Percentiles rank a stretch among this genome's conserved stretches.
phyloP scores from a whole-genome alignment of 2,329 filamentous ascomycete genomes.

The Colletotrichum graminicola region DNA sequence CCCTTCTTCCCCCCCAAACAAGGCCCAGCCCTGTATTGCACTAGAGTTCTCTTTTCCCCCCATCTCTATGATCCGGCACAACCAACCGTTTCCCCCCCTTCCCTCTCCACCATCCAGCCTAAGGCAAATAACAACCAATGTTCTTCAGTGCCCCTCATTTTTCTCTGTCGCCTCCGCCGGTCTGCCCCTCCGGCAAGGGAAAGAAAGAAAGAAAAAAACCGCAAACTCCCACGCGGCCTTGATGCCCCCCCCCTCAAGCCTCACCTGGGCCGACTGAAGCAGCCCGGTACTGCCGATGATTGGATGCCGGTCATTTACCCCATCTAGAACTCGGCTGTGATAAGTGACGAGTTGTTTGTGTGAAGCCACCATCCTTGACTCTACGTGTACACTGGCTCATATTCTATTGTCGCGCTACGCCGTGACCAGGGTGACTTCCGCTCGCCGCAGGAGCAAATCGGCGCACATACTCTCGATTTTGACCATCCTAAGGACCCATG shows the following conservation, averaged over 20 bases:
- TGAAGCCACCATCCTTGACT: constrained; percentile 30
- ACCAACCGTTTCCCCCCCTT: not conserved
- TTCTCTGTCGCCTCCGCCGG: constrained; percentile 9
- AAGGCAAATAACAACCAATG: constrained; percentile 1
- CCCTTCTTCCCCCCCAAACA: not conserved
- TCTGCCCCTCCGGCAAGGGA: constrained; percentile 17
- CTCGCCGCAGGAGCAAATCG: constrained; percentile 37
- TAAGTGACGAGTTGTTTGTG: constrained; percentile 20
- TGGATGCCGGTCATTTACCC: constrained; percentile 15
- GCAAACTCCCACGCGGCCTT: constrained; percentile 26
- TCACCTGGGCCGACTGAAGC: constrained; percentile 27
- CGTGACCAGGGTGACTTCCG: constrained; percentile 18
- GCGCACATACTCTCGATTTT: constrained; percentile 27
- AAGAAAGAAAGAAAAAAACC: not conserved
- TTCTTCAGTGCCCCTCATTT: constrained; percentile 22
- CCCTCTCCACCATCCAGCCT: constrained; percentile 4
- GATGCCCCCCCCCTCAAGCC: constrained; percentile 2
- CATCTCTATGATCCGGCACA: constrained; percentile 1
- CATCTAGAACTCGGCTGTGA: constrained; percentile 28
- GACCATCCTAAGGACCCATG: constrained; percentile 11
- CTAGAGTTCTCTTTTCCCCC: constrained; percentile 3
- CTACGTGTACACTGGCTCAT: constrained; percentile 6
- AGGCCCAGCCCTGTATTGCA: constrained; percentile 9
- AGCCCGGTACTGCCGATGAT: constrained; percentile 32
- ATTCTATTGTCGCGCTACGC: constrained; percentile 3